Conservation (phyloP, 768 basidiomycete genomes). For the Sarcodon sp. region DNA sequence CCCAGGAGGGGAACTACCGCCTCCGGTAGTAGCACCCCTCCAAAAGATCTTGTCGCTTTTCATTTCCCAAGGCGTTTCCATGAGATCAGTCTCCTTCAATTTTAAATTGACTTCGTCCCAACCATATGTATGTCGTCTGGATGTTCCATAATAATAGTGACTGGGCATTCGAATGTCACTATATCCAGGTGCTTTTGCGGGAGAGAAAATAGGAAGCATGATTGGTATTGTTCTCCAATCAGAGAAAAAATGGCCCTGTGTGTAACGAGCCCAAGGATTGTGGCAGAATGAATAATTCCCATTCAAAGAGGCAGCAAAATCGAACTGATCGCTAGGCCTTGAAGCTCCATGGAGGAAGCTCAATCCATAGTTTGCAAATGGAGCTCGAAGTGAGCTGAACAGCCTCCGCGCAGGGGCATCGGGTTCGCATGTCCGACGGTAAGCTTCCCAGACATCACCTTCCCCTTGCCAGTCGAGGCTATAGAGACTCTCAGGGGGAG, state of each 20-base stretch:
- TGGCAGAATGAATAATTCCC: constrained; percentile 66
- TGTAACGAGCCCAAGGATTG: constrained; percentile 71
- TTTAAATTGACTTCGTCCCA: constrained; percentile 74
- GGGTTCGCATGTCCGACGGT: constrained; percentile 83
- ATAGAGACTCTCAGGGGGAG: constrained; percentile 29
- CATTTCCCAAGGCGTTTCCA: constrained; percentile 81
- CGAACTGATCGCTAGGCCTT: constrained; percentile 39
- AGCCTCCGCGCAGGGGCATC: constrained; percentile 69
- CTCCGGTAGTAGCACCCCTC: constrained; percentile 94
- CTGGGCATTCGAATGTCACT: constrained; percentile 89
- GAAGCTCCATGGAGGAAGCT: constrained; percentile 14
- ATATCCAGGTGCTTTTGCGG: constrained; percentile 77
- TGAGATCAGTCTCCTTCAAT: constrained; percentile 65
- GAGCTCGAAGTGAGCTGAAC: constrained; percentile 60
- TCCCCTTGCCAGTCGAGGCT: constrained; percentile 74
- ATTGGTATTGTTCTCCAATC: constrained; percentile 86
- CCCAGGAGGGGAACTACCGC: constrained; percentile 77
- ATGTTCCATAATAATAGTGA: constrained; percentile 89
- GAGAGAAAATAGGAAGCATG: constrained; percentile 91
- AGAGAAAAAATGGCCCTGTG: constrained; percentile 94
- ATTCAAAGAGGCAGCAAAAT: constrained; percentile 51
- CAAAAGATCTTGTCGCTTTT: constrained; percentile 88
- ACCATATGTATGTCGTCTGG: constrained; percentile 75
- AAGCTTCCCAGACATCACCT: constrained; percentile 90
- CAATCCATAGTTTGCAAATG: constrained; percentile 19